Evolutionary conservation across 495 filamentous ascomycete species (phyloP).

Genomic region (Tricharina praecox): DNA sequence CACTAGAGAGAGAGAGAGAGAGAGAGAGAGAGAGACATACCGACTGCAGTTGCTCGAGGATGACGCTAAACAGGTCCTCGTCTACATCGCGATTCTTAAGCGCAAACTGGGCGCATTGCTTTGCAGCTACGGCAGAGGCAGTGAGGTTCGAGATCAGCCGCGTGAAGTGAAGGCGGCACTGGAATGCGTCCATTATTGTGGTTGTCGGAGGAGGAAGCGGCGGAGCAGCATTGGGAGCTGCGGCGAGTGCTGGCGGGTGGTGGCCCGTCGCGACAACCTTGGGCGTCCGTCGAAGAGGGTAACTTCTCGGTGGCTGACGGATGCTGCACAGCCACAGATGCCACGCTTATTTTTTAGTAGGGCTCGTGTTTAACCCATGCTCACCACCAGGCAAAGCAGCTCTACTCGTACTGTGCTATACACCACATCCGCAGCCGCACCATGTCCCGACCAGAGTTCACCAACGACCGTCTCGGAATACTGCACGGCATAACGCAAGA

Average conservation of each 20-base stretch:
- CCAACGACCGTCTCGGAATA: constrained; percentile 5
- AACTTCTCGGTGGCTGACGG: no score
- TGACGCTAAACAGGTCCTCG: constrained; percentile 93
- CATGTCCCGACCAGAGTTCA: background rate
- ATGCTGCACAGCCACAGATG: no score
- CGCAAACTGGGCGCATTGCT: constrained; percentile 88
- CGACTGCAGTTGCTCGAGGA: constrained; percentile 81
- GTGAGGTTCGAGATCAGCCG: constrained; percentile 71
- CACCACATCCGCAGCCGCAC: no score
- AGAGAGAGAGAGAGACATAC: constrained; percentile 33
- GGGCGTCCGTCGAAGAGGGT: no score
- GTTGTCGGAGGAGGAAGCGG: background rate
- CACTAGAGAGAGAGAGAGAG: no score
- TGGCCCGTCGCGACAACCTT: no score
- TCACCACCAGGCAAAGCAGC: no score
- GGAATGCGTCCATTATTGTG: constrained; percentile 57
- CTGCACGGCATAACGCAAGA: constrained; percentile 1
- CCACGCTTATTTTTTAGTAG: no score
- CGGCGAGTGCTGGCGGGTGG: no score
- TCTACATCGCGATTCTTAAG: constrained; percentile 81
- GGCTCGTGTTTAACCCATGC: no score
- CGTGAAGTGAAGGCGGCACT: constrained; percentile 95
- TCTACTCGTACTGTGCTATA: no score
- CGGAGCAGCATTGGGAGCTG: no score
- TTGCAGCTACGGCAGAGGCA: constrained; percentile 69